Base-by-base conservation (phyloP, 1,139 yeast species). In the Maudiozyma humilis region DNA sequence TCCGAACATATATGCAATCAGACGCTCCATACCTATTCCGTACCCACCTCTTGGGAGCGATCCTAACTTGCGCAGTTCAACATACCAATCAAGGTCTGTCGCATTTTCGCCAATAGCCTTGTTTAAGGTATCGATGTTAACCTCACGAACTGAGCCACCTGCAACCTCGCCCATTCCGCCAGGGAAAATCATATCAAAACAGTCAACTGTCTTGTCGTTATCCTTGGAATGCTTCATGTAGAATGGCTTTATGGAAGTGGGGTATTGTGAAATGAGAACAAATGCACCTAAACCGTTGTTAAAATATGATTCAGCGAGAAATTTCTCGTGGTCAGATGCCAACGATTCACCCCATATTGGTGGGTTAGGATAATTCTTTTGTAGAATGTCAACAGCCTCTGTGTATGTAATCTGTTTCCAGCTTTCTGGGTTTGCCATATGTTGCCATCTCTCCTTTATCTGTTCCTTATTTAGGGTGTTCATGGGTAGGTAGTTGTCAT, bases 31-130 rank as follows among this genome's bases (percentile, higher is more conserved):
- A 0, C 99, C 99, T 71, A 93, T 70, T 0, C 99, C 99, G 64
- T 84, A 93, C 0, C 99, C 99, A 38, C 98, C 98, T 60, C 89
- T 97, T 0, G 96, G 95, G 31, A 82, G 81, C 4, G 84, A 69
- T 0, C 97, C 98, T 52, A 84, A 80, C 50, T 69, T 69, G 47
- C 98, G 71, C 8, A 84, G 69, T 2, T 79, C 74, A 27, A 82
- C 57, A 60, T 89, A 93, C 99, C 99, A 93, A 29, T 75, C 70
- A 64, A 89, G 65, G 13, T 80, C 81, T 1, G 68, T 71, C 5
- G 59, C 40, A 4, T 65, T 51, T 2, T 66, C 65, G 2, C 58
- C 47, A 68, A 89, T 79, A 45, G 77, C 81, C 1, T 50, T 48
- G 2, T 69, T 54, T 15, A 91, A 65, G 16, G 50, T 58, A 0